A percentile compares a stretch with the other conserved stretches of the same genome.
These are phyloP conservation scores for Hyaloscypha hepaticicola DNA, from an alignment of 495 filamentous ascomycete genomes.

Conservation along the genomic window DNA sequence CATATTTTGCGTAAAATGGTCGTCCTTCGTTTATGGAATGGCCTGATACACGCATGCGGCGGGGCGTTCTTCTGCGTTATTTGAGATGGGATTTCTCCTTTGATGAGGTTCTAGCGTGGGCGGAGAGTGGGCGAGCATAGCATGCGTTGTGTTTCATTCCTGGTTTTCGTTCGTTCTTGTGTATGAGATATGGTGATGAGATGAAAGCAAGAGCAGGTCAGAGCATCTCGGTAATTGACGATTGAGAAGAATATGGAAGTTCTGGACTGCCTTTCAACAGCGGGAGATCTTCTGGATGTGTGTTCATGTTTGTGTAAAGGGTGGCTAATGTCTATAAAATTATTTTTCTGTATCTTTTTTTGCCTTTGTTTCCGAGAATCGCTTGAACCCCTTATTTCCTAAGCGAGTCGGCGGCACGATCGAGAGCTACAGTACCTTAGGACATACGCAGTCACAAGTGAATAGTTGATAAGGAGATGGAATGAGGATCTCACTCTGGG, in stretches of 20 bases:
- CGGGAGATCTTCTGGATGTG: no score
- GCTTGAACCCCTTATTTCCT: no score
- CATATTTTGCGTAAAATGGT: slow-evolving; percentile 83
- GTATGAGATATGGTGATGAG: neutral
- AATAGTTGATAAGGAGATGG: no score
- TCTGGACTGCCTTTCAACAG: no score
- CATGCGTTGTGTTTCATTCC: neutral
- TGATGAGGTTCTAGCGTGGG: neutral
- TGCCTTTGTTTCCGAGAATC: no score
- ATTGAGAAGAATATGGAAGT: neutral
- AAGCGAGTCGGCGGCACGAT: no score
- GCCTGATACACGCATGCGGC: neutral
- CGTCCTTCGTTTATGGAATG: neutral
- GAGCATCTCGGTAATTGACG: neutral
- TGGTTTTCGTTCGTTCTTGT: neutral
- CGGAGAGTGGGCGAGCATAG: neutral
- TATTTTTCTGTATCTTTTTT: no score
- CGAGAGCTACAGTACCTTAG: no score
- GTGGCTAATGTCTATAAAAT: no score
- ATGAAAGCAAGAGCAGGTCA: neutral
- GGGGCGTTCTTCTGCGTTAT: neutral
- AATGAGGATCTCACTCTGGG: no score
- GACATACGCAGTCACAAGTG: no score
- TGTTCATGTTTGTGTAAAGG: no score
- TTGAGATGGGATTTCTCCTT: neutral